Evolutionary conservation across 75 land plant species (phyloP).

Genomic region (Pinus albicaulis): DNA sequence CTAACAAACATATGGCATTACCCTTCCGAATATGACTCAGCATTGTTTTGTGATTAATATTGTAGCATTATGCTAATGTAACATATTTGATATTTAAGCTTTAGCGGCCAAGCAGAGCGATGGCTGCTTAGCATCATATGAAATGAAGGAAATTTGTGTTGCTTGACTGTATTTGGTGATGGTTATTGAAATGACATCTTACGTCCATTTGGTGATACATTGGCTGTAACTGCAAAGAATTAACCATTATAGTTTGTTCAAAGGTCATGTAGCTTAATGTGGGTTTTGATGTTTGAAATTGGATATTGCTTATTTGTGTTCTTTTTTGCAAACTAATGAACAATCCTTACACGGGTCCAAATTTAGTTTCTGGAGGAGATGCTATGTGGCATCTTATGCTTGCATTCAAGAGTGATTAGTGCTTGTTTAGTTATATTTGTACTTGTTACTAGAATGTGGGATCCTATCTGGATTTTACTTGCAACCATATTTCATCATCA

Average conservation of each 20-base stretch:
- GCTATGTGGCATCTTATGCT: not conserved
- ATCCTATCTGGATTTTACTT: not conserved
- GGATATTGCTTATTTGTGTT: not conserved
- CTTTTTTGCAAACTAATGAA: not conserved
- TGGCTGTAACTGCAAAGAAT: not conserved
- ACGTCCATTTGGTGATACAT: not conserved
- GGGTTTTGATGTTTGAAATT: not conserved
- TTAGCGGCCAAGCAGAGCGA: too few relatives aligned
- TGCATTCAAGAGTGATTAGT: not conserved
- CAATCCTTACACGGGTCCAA: not conserved
- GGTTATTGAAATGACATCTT: too few relatives aligned
- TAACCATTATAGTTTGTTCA: not conserved
- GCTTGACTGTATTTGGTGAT: too few relatives aligned
- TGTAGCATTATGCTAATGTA: too few relatives aligned
- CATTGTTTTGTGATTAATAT: too few relatives aligned
- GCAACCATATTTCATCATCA: not conserved
- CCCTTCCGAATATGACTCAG: too few relatives aligned
- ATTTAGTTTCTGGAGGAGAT: not conserved
- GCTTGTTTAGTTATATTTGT: not conserved
- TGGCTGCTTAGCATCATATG: too few relatives aligned
- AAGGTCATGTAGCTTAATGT: not conserved
- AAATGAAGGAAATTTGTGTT: too few relatives aligned
- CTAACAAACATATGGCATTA: too few relatives aligned
- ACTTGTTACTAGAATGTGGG: not conserved
- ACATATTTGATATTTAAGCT: too few relatives aligned